Evolutionary conservation across 345 rosid species (phyloP), one percentile per base, ranked within the genome.

Genomic region (Eutrema heterophyllum): DNA sequence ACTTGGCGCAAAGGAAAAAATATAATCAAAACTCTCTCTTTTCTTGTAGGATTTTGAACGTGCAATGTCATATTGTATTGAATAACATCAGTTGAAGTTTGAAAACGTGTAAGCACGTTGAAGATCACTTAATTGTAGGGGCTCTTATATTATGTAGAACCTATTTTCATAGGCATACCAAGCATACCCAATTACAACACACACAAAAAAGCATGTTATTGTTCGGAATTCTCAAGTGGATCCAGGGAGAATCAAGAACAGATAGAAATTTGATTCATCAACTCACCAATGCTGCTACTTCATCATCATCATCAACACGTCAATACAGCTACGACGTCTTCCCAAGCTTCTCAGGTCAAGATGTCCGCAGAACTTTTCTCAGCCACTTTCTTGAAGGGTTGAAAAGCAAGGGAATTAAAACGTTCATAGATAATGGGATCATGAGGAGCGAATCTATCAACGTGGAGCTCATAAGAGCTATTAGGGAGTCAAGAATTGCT

Each of bases 301-400:
- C 40, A 45, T 15, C 40, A 2, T 46, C 70, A 4, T 69, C 64
- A 10, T 35, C 57, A 33, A 5, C 57, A 33, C 48, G 26, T 10
- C 26, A 13, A 45, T 58, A 58, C 57, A 32, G 26, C 57, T 58
- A 70, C 36, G 74, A 70, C 29, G 74, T 70, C 46, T 70, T 58
- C 24, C 66, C 74, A 59, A 70, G 74, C 10, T 70, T 70, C 57
- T 45, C 11, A 0, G 67, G 67, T 10, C 13, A 58, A 59, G 67
- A 71, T 1, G 67, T 71, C 3, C 74, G 75, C 7, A 71, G 10
- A 71, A 36, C 1, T 2, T 59, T 66, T 13, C 70, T 66, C 8
- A 48, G 57, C 45, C 58, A 66, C 70, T 48, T 66, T 49, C 58
- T 33, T 36, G 46, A 35, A 50, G 45, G 58, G 5, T 35, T 66